Evolutionary conservation across 805 yeast species (phyloP), one percentile per base, ranked within the genome.

Genomic region (Torulaspora indica): DNA sequence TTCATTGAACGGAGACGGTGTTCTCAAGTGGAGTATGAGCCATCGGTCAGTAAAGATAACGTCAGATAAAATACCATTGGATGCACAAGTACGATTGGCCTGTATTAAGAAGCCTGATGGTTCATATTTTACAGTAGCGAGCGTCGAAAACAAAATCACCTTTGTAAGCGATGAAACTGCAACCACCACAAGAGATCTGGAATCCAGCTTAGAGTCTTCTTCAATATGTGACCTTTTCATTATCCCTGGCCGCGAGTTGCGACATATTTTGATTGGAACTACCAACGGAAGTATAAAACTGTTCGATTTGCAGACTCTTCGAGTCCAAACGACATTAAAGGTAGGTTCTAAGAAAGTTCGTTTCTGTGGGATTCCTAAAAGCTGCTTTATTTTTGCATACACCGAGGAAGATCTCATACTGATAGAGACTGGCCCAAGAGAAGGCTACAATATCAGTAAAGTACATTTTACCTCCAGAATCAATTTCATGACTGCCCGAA

Each of bases 201-300:
- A 40, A 15, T 17, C 22, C 15, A 5, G 9, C 12, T 9, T 8
- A 12, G 15, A 31, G 12, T 2, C 3, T 12, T 18, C 15, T 8
- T 31, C 34, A 15, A 31, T 31, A 14, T 31, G 34, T 18, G 18
- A 42, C 33, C 14, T 47, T 9, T 41, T 33, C 15, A 38, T 47
- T 5, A 15, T 43, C 6, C 18, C 30, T 12, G 14, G 12, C n/a
- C 8, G 30, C 10, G 14, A 24, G 6, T 23, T 23, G 10, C 34
- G 35, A 8, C 32, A 29, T 18, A 30, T 51, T 17, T 20, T 57
- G 13, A 20, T 55, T 13, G 44, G 58, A 5, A 60, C 55, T 31
- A 38, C 48, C 20, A 44, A 51, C 31, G 60, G 63, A 9, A 42
- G 38, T 8, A 27, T 56, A 13, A 46, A 38, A 36, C 32, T 49